Evolutionary conservation across 2,329 filamentous ascomycete genomes (phyloP).

Genomic region (Ophiocordyceps polyrhachis-furcata): DNA sequence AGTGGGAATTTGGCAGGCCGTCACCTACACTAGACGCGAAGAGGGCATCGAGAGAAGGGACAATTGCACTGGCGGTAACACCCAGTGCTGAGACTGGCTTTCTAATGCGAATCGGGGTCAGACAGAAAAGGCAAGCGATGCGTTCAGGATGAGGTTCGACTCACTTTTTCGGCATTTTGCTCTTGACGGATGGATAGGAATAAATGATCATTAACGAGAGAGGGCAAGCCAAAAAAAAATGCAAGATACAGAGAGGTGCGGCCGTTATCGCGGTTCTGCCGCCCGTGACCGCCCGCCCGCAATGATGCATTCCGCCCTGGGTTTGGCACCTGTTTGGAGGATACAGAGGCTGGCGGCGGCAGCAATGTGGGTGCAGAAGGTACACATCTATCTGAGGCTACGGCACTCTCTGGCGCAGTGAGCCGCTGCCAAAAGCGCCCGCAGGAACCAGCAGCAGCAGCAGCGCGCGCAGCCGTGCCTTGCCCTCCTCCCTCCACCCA

Average conservation of each 20-base stretch:
- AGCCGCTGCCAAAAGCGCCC: slow-evolving; percentile 2
- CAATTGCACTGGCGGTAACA: slow-evolving; percentile 36
- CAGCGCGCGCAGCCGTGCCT: background rate
- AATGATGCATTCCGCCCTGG: slow-evolving; percentile 11
- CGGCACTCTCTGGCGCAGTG: background rate
- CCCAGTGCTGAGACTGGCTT: slow-evolving; percentile 20
- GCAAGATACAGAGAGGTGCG: slow-evolving; percentile 6
- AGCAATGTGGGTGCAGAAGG: background rate
- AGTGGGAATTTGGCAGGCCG: background rate
- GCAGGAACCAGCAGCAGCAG: slow-evolving; percentile 2
- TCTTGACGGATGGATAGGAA: slow-evolving; percentile 3
- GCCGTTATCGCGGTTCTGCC: slow-evolving; percentile 6
- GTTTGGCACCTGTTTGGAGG: background rate
- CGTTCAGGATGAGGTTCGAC: background rate
- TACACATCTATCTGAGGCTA: background rate
- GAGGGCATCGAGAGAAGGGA: slow-evolving; percentile 50
- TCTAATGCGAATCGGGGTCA: background rate
- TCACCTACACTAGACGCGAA: slow-evolving; percentile 54
- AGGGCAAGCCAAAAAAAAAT: slow-evolving; percentile 1
- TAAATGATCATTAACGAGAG: background rate
- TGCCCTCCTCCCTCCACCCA: background rate
- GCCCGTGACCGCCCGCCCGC: background rate
- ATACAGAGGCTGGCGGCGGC: background rate
- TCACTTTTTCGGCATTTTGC: slow-evolving; percentile 9
- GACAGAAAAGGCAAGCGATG: background rate